Evolutionary conservation across 2,329 filamentous ascomycete genomes (phyloP).

Genomic region (Sporothrix phasma): DNA sequence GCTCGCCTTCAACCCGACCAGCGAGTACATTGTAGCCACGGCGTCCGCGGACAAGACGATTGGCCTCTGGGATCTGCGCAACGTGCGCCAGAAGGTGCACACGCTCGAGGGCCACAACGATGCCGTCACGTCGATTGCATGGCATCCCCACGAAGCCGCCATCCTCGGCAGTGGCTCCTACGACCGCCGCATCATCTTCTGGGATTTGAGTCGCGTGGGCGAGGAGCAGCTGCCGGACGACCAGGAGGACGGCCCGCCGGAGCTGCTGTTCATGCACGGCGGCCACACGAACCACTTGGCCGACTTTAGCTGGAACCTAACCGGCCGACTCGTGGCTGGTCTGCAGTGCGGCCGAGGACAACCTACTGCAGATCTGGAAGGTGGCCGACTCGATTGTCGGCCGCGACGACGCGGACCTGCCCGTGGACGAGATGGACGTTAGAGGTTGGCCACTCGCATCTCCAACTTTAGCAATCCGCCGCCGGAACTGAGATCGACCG

Average conservation of each 20-base stretch:
- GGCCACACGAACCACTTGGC: slow-evolving; percentile 94
- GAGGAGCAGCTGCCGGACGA: slow-evolving; percentile 94
- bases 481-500: background rate
- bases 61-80: slow-evolving; percentile 88
- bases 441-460: slow-evolving; percentile 19
- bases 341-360: slow-evolving; percentile 91
- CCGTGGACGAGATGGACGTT: slow-evolving; percentile 66
- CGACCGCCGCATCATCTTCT: slow-evolving; percentile 88
- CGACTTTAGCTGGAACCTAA: slow-evolving; percentile 97
- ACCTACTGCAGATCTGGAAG: slow-evolving; percentile 91
- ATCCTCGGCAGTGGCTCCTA: slow-evolving; percentile 88
- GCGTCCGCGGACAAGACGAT: slow-evolving; percentile 94
- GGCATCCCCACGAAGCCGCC: slow-evolving; percentile 85
- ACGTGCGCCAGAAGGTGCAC: slow-evolving; percentile 82
- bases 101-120: slow-evolving; percentile 80
- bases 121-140: slow-evolving; percentile 81
- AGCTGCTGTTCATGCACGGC: slow-evolving; percentile 98
- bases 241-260: slow-evolving; percentile 85
- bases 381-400: slow-evolving; percentile 73
- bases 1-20: slow-evolving; percentile 85
- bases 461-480: too few relatives aligned
- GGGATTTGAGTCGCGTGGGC: slow-evolving; percentile 85
- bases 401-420: slow-evolving; percentile 64
- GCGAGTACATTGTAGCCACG: slow-evolving; percentile 84
- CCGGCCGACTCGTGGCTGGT: slow-evolving; percentile 93